Conservation (phyloP, 768 basidiomycete species). For the Multifurca ochricompacta region DNA sequence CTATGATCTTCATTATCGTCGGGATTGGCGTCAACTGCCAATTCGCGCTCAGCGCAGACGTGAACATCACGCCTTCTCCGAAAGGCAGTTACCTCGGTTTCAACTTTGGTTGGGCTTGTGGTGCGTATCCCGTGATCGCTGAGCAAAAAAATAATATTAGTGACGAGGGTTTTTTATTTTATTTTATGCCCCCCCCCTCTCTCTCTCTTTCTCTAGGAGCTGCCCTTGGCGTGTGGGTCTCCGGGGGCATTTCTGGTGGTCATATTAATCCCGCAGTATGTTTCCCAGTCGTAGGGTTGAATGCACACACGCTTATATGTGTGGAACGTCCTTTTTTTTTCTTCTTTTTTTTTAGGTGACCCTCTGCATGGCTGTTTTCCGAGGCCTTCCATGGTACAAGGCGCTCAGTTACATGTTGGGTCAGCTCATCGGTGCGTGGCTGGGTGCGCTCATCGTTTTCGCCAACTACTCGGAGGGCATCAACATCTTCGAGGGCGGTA, state of each 20-base stretch:
- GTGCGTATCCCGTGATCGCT: no score
- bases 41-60: constrained; percentile 21
- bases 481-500: constrained; percentile 52
- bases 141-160: no score
- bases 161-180: no score
- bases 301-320: background rate
- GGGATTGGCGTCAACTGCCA: constrained; percentile 25
- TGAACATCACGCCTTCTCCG: constrained; percentile 16
- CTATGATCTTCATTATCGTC: constrained; percentile 24
- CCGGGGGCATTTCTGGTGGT: constrained; percentile 60
- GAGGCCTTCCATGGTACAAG: constrained; percentile 74
- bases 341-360: constrained; percentile 47
- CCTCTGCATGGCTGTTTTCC: constrained; percentile 55
- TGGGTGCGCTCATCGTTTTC: constrained; percentile 51
- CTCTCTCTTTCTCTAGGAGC: constrained; percentile 31
- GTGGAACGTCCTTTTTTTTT: no score
- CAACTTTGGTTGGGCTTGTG: constrained; percentile 21
- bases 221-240: constrained; percentile 63
- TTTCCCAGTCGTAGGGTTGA: background rate
- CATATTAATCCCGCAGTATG: constrained; percentile 38
- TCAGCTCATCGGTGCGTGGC: constrained; percentile 53
- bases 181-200: no score
- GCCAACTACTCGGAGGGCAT: constrained; percentile 62
- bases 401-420: constrained; percentile 61
- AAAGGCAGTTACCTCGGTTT: constrained; percentile 24